Percentiles rank a stretch among this genome's conserved stretches.
Evolutionary conservation across 2,329 filamentous ascomycete genomes (phyloP).

Genomic region (Colletotrichum godetiae): DNA sequence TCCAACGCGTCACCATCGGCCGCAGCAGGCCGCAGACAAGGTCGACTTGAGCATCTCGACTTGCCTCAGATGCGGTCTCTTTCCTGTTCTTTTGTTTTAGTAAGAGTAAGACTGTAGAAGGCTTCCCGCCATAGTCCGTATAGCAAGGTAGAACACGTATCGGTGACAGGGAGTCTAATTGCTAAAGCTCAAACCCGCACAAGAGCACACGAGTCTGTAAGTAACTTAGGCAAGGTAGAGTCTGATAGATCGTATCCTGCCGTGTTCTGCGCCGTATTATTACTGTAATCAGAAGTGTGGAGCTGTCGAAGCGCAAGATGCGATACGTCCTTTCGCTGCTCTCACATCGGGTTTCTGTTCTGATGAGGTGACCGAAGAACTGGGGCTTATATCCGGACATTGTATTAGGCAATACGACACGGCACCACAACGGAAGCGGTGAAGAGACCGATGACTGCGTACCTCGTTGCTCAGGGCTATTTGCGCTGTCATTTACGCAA

Average conservation of each 20-base stretch:
- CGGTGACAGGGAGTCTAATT: not conserved
- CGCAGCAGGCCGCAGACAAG: not conserved
- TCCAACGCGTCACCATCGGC: not conserved
- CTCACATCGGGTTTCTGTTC: constrained; percentile 3
- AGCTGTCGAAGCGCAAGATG: constrained; percentile 15
- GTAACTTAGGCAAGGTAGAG: not conserved
- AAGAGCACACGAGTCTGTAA: not conserved
- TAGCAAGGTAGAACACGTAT: not conserved
- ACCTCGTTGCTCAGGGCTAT: not conserved
- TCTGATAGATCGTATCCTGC: too few relatives aligned
- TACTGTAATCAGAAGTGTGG: constrained; percentile 31
- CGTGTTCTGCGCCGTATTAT: constrained; percentile 22
- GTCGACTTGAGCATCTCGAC: not conserved
- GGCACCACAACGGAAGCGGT: not conserved
- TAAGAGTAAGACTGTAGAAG: not conserved
- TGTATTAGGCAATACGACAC: not conserved
- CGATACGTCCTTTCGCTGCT: constrained; percentile 21
- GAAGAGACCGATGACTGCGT: not conserved
- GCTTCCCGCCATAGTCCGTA: not conserved
- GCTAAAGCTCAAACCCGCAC: not conserved
- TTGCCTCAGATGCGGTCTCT: not conserved
- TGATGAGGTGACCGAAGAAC: not conserved
- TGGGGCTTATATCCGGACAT: not conserved
- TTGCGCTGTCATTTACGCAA: not conserved
- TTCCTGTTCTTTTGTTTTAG: not conserved